phyloP scores from a whole-genome alignment of 2,329 filamentous ascomycete genomes.

The Curvularia hawaiiensis region DNA sequence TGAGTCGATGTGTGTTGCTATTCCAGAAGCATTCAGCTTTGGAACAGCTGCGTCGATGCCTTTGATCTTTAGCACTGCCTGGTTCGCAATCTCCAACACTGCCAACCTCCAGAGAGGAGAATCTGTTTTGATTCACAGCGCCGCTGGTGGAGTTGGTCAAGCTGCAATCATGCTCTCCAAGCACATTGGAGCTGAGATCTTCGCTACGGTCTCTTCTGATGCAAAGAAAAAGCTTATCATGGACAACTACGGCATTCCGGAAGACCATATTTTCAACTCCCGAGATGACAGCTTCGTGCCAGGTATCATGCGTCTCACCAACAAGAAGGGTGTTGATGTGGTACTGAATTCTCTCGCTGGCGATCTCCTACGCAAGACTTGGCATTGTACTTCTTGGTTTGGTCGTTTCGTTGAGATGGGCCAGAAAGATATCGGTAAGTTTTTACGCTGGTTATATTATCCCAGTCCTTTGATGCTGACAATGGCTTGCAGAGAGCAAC shows the following conservation, averaged over 20 bases:
- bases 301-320: conserved; percentile 31
- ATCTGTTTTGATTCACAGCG: conserved; percentile 34
- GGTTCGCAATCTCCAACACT: conserved; percentile 29
- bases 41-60: conserved; percentile 18
- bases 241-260: conserved; percentile 28
- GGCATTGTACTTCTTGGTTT: conserved; percentile 34
- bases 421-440: conserved; percentile 18
- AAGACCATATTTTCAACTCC: conserved; percentile 41
- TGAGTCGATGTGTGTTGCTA: conserved; percentile 7
- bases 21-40: conserved; percentile 16
- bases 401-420: conserved; percentile 41
- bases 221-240: conserved; percentile 16
- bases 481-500: conserved; percentile 6
- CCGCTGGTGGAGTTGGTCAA: conserved; percentile 30
- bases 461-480: too few relatives aligned
- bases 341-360: conserved; percentile 12
- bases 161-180: conserved; percentile 30
- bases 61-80: conserved; percentile 18
- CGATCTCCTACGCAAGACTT: conserved; percentile 38
- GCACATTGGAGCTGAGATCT: conserved; percentile 24
- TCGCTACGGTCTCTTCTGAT: conserved; percentile 22
- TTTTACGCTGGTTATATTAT: too few relatives aligned
- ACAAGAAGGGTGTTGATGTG: conserved; percentile 41
- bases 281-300: conserved; percentile 35
- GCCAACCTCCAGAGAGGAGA: conserved; percentile 36